Base-by-base conservation (phyloP, 2,329 filamentous ascomycete species). In the Balansia obtecta region DNA sequence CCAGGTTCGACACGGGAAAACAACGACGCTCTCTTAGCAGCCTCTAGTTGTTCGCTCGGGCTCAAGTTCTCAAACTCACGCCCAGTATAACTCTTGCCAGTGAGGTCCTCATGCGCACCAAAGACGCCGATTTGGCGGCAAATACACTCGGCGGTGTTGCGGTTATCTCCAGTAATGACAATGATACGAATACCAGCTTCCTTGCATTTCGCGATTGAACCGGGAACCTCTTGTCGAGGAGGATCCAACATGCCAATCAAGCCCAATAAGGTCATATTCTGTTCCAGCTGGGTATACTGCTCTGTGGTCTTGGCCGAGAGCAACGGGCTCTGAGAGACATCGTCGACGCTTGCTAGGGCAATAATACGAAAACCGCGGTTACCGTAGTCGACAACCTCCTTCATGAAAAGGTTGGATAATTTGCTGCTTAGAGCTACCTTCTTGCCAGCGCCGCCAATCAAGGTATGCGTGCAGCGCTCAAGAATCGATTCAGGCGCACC, bases 111-210 rank as follows among this genome's bases (percentile, higher is more conserved):
- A 53, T 84, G 71, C 57, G 78, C 70, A 15, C 82, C 85, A 66
- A 98, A 98, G 48, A 98, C 83, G 54, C 93, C 93, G 65, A 98
- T 98, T 67, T 95, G 86, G 61, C 91, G 86, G 73, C 93, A 98
- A 64, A 98, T 96, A 54, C 88, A 91, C 72, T 98, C 93, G 9
- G 93, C 93, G 3, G 93, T 98, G 72, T 94, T 95, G 65, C 86
- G 89, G 72, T 95, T 98, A 71, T 98, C 93, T 62, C 93, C 93
- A 49, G 93, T 98, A 68, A 98, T 96, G 56, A 98, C 93, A 58
- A 98, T 88, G 46, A 98, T 88, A 54, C 93, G 86, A 60, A 98
- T 97, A 58, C 93, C 93, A 58, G 93, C 93, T 55, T 88, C 83
- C 67, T 85, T 87, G 71, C 93, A 98, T 67, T 95, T 86, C 63